Base-by-base conservation (phyloP, 73 alveolate species). In the Stentor roeselii region DNA sequence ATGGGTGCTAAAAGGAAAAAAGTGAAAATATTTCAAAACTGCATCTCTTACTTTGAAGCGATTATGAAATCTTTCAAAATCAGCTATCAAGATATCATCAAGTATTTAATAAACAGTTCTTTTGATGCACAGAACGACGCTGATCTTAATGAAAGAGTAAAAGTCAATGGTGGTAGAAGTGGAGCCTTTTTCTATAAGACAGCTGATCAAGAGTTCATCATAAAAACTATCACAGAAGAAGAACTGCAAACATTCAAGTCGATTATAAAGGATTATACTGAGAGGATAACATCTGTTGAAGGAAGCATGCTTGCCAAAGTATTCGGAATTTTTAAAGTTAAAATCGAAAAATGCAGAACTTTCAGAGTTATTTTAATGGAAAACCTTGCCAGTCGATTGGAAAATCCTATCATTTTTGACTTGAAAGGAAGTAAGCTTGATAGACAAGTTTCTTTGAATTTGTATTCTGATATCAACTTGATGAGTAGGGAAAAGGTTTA, bases 371-470 rank as follows among this genome's bases (percentile, higher is more conserved):
- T 67, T 32, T 11, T 67, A 27, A 67, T 67, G 80, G 41, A 67
- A 67, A 67, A 67, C 37, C 11, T 67, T 30, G 11, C 21, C 2
- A 15, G 42, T 27, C 37, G 41, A 21, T 27, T 67, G 80, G 34
- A 34, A 21, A 1, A 21, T 11, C n/a, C n/a, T 1, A 27, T 32
- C 15, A 67, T 67, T 67, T 67, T 67, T 32, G 80, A 67, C 37
- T 11, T 67, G 37, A 67, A 67, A 67, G 80, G 80, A 67, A 67
- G 80, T 40, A n/a, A 67, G 34, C 50, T 34, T 67, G 80, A 67
- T 32, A 67, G 80, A 67, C 27, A 34, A 67, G n/a, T 32, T 32
- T 27, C 37, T 1, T 21, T 11, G 6, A 11, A 27, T 0, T 32
- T 11, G 41, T 32, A 67, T 1, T 15, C 50, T 0, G 41, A 67